Conservation (phyloP, 2,329 filamentous ascomycete species). For the Laburnicola sp. region DNA sequence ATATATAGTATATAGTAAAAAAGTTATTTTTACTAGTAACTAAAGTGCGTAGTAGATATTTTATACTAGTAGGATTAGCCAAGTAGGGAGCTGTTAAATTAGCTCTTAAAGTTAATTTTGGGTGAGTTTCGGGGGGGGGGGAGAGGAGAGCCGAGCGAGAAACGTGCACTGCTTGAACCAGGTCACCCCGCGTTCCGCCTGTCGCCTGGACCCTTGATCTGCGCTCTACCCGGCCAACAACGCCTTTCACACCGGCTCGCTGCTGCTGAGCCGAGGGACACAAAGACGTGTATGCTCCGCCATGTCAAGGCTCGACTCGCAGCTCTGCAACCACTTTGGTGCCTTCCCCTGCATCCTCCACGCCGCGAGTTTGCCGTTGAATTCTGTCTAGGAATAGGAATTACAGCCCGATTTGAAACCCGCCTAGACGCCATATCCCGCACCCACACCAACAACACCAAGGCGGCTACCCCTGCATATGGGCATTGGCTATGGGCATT, state of each 20-base stretch:
- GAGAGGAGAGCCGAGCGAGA: no score
- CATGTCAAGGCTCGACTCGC: background rate
- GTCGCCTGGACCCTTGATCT: conserved; percentile 12
- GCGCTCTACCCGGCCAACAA: background rate
- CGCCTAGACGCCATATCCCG: background rate
- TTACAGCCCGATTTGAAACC: background rate
- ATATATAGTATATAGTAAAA: no score
- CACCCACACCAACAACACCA: no score
- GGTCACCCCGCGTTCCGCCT: conserved; percentile 4
- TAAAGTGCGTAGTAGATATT: no score
- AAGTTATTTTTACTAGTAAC: no score
- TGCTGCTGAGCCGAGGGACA: no score
- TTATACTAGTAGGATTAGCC: no score
- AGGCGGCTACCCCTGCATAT: conserved; percentile 4
- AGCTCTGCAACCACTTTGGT: background rate
- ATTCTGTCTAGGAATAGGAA: background rate
- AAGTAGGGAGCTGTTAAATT: no score
- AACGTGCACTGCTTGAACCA: conserved; percentile 5
- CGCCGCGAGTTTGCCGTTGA: background rate
- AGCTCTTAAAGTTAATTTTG: no score
- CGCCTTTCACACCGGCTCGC: background rate
- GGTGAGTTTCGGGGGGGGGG: no score
- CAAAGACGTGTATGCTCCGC: background rate
- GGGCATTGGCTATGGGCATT: no score
- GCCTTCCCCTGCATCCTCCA: background rate